phyloP scores from a whole-genome alignment of 192 early-diverging fungal genomes.

The Haplosporangium gracile region DNA sequence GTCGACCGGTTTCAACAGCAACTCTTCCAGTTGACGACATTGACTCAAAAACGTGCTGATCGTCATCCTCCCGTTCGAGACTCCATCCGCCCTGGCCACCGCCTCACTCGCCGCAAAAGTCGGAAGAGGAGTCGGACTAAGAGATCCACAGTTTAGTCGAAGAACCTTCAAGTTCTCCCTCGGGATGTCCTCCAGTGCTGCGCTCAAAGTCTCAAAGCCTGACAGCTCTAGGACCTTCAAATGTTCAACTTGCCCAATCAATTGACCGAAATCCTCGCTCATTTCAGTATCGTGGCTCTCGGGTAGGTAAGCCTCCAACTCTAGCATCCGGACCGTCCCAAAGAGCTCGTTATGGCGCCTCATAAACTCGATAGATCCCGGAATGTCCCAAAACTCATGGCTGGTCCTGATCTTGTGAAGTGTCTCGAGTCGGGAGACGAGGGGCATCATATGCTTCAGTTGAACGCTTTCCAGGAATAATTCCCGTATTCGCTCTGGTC shows the following conservation, averaged over 20 bases:
- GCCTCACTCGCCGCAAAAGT: background rate
- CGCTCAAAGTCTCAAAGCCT: slow-evolving; percentile 29
- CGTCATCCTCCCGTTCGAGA: slow-evolving; percentile 13
- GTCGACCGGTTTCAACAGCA: slow-evolving; percentile 32
- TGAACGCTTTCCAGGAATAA: slow-evolving; percentile 47
- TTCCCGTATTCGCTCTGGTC: slow-evolving; percentile 46
- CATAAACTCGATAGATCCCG: slow-evolving; percentile 41
- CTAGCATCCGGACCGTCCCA: slow-evolving; percentile 46
- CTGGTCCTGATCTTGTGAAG: slow-evolving; percentile 41
- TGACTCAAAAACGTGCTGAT: slow-evolving; percentile 38
- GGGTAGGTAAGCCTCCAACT: slow-evolving; percentile 38
- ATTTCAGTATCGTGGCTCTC: slow-evolving; percentile 35
- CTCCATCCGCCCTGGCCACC: background rate
- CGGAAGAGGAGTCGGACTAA: background rate
- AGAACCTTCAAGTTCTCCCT: slow-evolving; percentile 29
- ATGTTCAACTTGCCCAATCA: slow-evolving; percentile 33
- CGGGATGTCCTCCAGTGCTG: slow-evolving; percentile 28
- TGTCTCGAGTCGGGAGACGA: slow-evolving; percentile 15
- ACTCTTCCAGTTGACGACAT: slow-evolving; percentile 44
- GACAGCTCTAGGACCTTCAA: slow-evolving; percentile 35
- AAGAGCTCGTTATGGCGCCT: slow-evolving; percentile 38
- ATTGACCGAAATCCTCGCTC: slow-evolving; percentile 22
- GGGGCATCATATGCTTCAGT: slow-evolving; percentile 26
- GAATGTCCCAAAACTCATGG: slow-evolving; percentile 43
- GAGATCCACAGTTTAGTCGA: slow-evolving; percentile 38